Evolutionary conservation across 306 rosid species (phyloP), one percentile per base, ranked within the genome.

Genomic region (Notholithocarpus densiflorus): DNA sequence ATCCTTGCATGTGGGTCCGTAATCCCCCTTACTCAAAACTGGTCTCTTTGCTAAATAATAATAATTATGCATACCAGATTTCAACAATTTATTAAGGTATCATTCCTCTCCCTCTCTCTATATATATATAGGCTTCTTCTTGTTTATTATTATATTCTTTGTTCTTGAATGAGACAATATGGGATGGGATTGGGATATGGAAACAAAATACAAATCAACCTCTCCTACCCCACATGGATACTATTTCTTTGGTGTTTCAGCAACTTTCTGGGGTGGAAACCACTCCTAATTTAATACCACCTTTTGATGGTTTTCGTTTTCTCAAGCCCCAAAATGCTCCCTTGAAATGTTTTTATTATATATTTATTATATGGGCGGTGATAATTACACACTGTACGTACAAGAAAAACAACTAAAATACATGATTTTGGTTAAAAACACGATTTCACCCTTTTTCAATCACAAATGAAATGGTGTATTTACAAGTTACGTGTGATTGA

Each of bases 251-350:
- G 80, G 71, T 43, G 23, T 4, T 78, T 75, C 45, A 75, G 53
- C 84, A 73, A 72, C 77, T 76, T 79, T 82, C 60, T 43, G 32
- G 40, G 77, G 70, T 76, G 88, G 77, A 72, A 76, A 68, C 77
- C 82, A 75, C 88, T 85, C 77, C 68, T 75, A 23, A 72, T 73
- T 60, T 62, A 68, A 68, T 45, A 37, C 62, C 57, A 70, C 68
- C 54, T 70, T 70, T 56, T 62, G 65, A 19, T 26, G 72, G 1
- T 60, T 19, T 71, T 40, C 45, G 31, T 45, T 75, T 74, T 72
- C 74, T 31, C 45, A 29, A 64, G 6, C 70, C 45, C 20, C 32
- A 5, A 13, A 10, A 32, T 59, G 32, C 66, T 59, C 6, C 2
- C 18, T 24, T 9, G 5, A 21, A 59, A 59, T 4, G 2, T 11